Conservation (phyloP, 192 early-diverging fungal genomes). For the Coemansia reversa region DNA sequence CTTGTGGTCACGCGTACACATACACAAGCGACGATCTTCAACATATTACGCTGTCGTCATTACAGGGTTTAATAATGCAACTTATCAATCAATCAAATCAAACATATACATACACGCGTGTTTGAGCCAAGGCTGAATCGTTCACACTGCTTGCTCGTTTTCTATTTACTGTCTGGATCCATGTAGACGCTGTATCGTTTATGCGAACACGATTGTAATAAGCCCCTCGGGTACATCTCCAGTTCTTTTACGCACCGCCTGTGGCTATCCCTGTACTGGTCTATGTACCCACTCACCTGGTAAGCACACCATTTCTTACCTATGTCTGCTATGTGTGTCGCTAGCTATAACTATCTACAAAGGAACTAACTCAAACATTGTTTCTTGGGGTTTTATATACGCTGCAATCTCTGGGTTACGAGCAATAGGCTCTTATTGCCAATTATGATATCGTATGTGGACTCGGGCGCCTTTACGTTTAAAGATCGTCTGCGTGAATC, state of each 20-base stretch:
- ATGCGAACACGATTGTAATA: conserved; percentile 68
- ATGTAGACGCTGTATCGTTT: conserved; percentile 65
- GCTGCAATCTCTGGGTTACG: conserved; percentile 1
- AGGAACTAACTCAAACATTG: neutral
- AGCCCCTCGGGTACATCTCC: conserved; percentile 75
- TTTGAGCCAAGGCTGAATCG: neutral
- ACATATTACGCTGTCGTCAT: neutral
- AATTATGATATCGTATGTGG: conserved; percentile 79
- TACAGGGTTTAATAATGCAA: neutral
- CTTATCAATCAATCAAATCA: neutral
- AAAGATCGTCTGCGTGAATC: conserved; percentile 68
- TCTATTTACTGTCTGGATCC: neutral
- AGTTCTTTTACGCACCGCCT: conserved; percentile 67
- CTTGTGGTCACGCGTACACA: too few relatives aligned
- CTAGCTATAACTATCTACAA: neutral
- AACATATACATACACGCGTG: neutral
- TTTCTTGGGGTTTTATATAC: neutral
- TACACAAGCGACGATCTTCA: too few relatives aligned
- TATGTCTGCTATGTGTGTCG: neutral
- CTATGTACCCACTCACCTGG: conserved; percentile 85
- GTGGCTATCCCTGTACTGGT: conserved; percentile 91
- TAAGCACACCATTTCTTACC: conserved; percentile 19
- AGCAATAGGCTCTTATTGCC: conserved; percentile 70
- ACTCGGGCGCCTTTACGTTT: conserved; percentile 81
- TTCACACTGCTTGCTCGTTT: neutral